Evolutionary conservation across 2,329 filamentous ascomycete species (phyloP), one percentile per base, ranked within the genome.

Genomic region (Grosmannia clavigera): DNA sequence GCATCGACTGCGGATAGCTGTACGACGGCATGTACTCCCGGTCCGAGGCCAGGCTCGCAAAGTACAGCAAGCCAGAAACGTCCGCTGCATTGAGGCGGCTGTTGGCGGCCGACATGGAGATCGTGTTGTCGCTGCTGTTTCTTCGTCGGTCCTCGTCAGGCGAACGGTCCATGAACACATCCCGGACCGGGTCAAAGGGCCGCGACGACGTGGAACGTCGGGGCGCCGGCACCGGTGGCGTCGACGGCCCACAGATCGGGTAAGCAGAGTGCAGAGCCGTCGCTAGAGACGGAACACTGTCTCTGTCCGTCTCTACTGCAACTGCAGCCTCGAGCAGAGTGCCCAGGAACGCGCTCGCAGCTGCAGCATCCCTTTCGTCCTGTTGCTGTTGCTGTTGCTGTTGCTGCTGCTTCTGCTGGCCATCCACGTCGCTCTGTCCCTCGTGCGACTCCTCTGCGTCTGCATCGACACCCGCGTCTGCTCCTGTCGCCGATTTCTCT

Each of bases 131-230:
- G 53, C 33, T 54, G 53, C 54, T 60, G 33, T 27, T 29, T 16
- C 43, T 33, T 5, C 35, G 61, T 22, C 43, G 52, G 5, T 29
- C 55, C 10, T 58, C 55, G 12, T 48, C 40, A 19, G 27, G 22
- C 7, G 72, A 63, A 11, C 70, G 66, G 50, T 63, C 59, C 59
- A 61, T 55, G 58, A 77, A 75, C 6, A 76, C 71, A 58, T 77
- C 74, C 52, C 75, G 67, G 29, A 77, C 74, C 2, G 75, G 74
- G 63, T 77, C 75, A 61, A 76, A 77, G 0, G 74, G 74, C 29
- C 73, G 70, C 7, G 74, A 72, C 12, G 73, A 72, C n/a, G 60
- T 64, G 16, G 62, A 65, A 5, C 60, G 60, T 2, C 62, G 62
- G 0, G 58, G 16, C 2, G 54, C 22, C 6, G 11, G 48, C 16